phyloP scores from a whole-genome alignment of 202 grass and related monocot genomes.

The Setaria viridis region DNA sequence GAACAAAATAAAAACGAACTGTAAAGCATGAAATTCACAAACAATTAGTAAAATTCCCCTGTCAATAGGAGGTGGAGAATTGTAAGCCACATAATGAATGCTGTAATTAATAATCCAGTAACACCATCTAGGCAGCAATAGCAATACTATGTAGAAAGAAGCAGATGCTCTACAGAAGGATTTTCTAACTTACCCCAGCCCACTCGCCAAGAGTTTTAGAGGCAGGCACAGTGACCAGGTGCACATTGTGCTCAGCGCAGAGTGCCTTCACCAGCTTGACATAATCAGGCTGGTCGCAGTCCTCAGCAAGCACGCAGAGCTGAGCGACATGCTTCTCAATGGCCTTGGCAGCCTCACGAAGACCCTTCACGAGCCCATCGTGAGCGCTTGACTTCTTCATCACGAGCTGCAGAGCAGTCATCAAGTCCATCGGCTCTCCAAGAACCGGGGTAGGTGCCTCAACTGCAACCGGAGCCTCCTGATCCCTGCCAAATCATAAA shows the following conservation, averaged over 20 bases:
- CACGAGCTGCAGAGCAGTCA: constrained; percentile 69
- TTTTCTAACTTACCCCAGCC: constrained; percentile 58
- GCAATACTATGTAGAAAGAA: neutral
- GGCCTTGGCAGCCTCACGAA: constrained; percentile 64
- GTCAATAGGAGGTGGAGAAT: neutral
- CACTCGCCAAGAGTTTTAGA: constrained; percentile 79
- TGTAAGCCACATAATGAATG: neutral
- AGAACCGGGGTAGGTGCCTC: constrained; percentile 48
- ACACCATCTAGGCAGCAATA: neutral
- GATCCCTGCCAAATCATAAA: constrained; percentile 37
- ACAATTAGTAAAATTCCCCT: neutral
- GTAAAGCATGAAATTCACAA: neutral
- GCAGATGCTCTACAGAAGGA: neutral
- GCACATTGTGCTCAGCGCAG: constrained; percentile 68
- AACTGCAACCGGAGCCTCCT: constrained; percentile 31
- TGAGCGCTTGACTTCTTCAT: constrained; percentile 76
- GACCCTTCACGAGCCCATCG: constrained; percentile 64
- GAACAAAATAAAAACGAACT: neutral
- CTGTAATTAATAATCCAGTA: neutral
- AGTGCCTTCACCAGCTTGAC: constrained; percentile 73
- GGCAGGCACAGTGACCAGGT: constrained; percentile 60
- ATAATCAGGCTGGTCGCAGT: constrained; percentile 71
- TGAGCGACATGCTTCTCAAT: constrained; percentile 74
- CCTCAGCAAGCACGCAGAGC: constrained; percentile 70
- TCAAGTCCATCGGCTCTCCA: constrained; percentile 68